A percentile compares a stretch with the other conserved stretches of the same genome.
These are phyloP conservation scores for Juncus effusus DNA, from an alignment of 176 grass and related monocot species.

Conservation along the genomic window DNA sequence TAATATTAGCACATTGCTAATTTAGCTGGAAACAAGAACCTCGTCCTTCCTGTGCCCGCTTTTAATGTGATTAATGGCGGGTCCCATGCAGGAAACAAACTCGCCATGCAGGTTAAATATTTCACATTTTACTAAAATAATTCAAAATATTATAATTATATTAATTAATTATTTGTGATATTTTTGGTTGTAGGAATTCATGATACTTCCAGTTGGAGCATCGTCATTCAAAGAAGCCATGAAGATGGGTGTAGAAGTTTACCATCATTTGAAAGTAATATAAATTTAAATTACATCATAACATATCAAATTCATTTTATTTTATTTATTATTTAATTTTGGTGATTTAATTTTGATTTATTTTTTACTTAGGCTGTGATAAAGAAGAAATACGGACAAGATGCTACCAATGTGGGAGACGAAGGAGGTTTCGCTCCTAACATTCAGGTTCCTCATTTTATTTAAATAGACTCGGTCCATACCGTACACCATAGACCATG, in stretches of 20 bases:
- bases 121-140: neutral
- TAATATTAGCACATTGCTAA: slow-evolving; percentile 80
- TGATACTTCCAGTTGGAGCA: slow-evolving; percentile 88
- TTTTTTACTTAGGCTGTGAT: slow-evolving; percentile 59
- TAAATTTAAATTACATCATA: neutral
- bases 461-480: neutral
- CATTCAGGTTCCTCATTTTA: slow-evolving; percentile 56
- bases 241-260: slow-evolving; percentile 99
- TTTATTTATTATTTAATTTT: slow-evolving; percentile 5
- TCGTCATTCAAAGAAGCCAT: slow-evolving; percentile 92
- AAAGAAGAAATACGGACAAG: slow-evolving; percentile 99
- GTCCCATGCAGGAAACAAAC: slow-evolving; percentile 96
- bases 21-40: slow-evolving; percentile 77
- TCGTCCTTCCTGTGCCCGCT: slow-evolving; percentile 87
- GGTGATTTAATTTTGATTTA: neutral
- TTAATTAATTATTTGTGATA: neutral
- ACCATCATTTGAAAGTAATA: slow-evolving; percentile 83
- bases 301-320: neutral
- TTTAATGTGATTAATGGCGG: slow-evolving; percentile 97
- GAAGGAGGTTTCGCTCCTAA: slow-evolving; percentile 99
- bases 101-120: slow-evolving; percentile 75
- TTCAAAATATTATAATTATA: neutral
- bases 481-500: neutral
- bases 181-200: slow-evolving; percentile 63
- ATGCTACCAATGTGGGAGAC: slow-evolving; percentile 96